A percentile compares a stretch with the other conserved stretches of the same genome.
Evolutionary conservation across 2,329 filamentous ascomycete species (phyloP).

Genomic region (Colletotrichum destructivum): DNA sequence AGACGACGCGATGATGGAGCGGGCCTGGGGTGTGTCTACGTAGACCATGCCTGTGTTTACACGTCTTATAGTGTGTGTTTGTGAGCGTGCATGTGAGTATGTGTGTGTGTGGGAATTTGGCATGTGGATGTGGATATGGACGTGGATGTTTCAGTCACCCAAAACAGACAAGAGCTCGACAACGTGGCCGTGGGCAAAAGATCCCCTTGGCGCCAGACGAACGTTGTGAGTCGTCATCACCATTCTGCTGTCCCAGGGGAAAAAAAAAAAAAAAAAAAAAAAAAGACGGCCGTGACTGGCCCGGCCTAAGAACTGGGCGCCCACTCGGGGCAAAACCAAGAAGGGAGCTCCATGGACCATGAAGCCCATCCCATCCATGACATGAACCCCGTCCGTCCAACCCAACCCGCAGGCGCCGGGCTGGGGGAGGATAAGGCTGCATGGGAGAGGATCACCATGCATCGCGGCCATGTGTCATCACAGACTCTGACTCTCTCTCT

Average conservation of each 20-base stretch:
- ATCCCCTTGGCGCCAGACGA: not conserved
- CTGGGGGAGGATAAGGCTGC: constrained; percentile 37
- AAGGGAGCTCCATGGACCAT: no score
- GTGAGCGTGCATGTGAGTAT: not conserved
- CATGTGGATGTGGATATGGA: not conserved
- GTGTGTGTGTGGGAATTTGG: not conserved
- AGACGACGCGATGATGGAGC: not conserved
- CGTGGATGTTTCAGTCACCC: not conserved
- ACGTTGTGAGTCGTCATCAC: constrained; percentile 1
- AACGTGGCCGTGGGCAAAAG: constrained; percentile 10
- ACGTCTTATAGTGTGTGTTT: no score
- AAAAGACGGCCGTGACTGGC: not conserved
- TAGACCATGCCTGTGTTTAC: no score
- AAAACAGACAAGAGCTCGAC: not conserved
- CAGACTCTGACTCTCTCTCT: constrained; percentile 3
- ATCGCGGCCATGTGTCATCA: constrained; percentile 37
- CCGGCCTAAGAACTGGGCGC: not conserved
- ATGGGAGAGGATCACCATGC: constrained; percentile 37
- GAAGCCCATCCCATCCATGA: no score
- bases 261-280: no score
- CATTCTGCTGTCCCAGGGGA: not conserved
- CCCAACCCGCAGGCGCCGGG: constrained; percentile 15
- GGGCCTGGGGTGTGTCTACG: not conserved
- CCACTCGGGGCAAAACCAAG: not conserved
- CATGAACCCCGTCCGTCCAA: not conserved